Evolutionary conservation across 768 basidiomycete genomes (phyloP).

Genomic region (Mycena venus): DNA sequence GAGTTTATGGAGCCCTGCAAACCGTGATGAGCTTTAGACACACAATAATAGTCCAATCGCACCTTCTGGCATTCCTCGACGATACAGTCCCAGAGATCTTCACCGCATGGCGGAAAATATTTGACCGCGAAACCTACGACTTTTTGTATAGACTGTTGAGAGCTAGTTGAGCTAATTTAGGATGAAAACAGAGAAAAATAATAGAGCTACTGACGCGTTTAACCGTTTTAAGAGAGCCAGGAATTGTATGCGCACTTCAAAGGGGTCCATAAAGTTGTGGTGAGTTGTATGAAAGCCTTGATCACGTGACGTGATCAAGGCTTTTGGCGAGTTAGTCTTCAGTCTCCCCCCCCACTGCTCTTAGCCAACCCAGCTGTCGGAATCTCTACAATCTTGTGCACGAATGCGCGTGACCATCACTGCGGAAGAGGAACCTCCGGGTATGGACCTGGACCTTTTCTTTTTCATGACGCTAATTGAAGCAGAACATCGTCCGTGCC

Average conservation of each 20-base stretch:
- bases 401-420: too few species aligned
- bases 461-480: too few species aligned
- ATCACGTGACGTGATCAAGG: too few species aligned
- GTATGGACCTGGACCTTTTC: too few species aligned
- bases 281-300: background rate
- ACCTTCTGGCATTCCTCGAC: slow-evolving; percentile 94
- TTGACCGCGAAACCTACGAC: slow-evolving; percentile 34
- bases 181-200: background rate
- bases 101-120: slow-evolving; percentile 71
- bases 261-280: slow-evolving; percentile 24
- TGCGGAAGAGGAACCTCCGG: too few species aligned
- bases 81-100: slow-evolving; percentile 95
- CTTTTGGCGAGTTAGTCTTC: too few species aligned
- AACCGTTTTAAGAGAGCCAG: slow-evolving; percentile 29
- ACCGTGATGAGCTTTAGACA: background rate
- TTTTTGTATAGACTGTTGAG: slow-evolving; percentile 37
- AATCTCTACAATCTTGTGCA: too few species aligned
- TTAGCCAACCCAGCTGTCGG: too few species aligned
- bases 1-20: slow-evolving; percentile 86
- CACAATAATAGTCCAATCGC: background rate
- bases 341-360: too few species aligned
- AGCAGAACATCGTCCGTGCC: too few species aligned
- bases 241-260: slow-evolving; percentile 33
- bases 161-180: slow-evolving; percentile 35
- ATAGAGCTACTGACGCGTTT: slow-evolving; percentile 27